Base-by-base conservation (phyloP, 352 stramenopile genomes). In the Blastocystis sp. region DNA sequence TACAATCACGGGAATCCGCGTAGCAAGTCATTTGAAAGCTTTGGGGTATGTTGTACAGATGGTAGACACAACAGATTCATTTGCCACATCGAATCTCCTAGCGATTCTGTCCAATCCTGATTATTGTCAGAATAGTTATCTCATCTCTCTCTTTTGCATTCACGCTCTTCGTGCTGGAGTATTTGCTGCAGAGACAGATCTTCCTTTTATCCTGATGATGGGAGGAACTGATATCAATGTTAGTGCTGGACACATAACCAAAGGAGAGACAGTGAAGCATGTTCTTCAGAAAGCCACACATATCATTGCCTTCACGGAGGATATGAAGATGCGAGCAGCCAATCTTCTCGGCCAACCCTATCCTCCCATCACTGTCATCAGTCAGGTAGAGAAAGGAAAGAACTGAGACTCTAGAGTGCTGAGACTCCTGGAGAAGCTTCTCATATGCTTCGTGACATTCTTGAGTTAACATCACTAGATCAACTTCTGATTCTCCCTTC, bases 201-300 rank as follows among this genome's bases (percentile, higher is more conserved):
- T 87, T 35, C 77, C 77, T 1, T 87, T 39, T 54, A 54, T 87
- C 6, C 27, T 87, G 49, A 78, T 87, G 65, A 29, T 87, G 27
- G 77, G 77, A 58, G 77, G 77, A 29, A 87, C 77, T 19, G 77
- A 87, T 54, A 87, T 87, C 65, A 87, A 87, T 54, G 77, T 87
- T 46, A 78, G 43, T 42, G 56, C 29, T 27, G 29, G 57, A 2
- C 35, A 87, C 27, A n/a, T 24, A 19, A 12, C 0, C 2, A 87
- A 87, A 51, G 16, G 32, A 12, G 56, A 77, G 11, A 37, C 14
- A 21, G 65, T 87, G n/a, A 63, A 57, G 1, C 16, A 56, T 19
- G 77, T 87, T 42, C 32, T 87, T n/a, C 39, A 27, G 0, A 27
- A 54, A 29, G 77, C 77, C 21, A 11, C 19, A 7, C 52, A 54